Base-by-base conservation (phyloP, 345 rosid genomes). In the Viola odorata region DNA sequence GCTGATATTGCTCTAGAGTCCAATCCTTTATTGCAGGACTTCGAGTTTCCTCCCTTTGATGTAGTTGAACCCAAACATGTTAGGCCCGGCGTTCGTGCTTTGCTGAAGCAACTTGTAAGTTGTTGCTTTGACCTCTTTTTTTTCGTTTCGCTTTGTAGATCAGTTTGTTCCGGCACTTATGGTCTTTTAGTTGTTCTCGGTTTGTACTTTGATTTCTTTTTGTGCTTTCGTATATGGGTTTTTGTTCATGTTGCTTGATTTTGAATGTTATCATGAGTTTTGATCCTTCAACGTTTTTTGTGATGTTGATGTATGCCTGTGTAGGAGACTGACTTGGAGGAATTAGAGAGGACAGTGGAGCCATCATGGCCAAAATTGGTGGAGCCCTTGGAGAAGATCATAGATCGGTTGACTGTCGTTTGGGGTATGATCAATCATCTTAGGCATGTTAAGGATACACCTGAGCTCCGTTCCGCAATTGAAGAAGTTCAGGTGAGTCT, bases 311-410 rank as follows among this genome's bases (percentile, higher is more conserved):
- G 5, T 4, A 10, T 48, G 45, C 5, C 6, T 57, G 10, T 60
- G 65, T 52, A 92, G 98, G 96, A 87, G 72, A 65, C 57, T 75
- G 88, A 85, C 59, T 62, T 85, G 85, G 97, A 87, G 70, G 78
- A 82, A 65, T 58, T 87, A 67, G 96, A 89, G 74, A 84, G 71
- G 49, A 71, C 77, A 0, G 85, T 85, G 60, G 90, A 87, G 70
- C 95, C 96, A 0, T 71, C 96, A 3, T 92, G 98, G 98, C 78
- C 87, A 48, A 89, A 87, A 66, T 74, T 92, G 69, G 94, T 86
- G 75, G 96, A 87, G 76, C 96, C 96, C n/a, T 57, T 89, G 72
- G 96, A 87, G 89, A 92, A 76, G 85, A 81, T 89, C 66, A 51
- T 78, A 15, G 98, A 87, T 75, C 74, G 66, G 4, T 70, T 87